Percentiles rank a stretch among this genome's conserved stretches.
phyloP scores from a whole-genome alignment of 345 rosid genomes.

The Laguncularia racemosa region DNA sequence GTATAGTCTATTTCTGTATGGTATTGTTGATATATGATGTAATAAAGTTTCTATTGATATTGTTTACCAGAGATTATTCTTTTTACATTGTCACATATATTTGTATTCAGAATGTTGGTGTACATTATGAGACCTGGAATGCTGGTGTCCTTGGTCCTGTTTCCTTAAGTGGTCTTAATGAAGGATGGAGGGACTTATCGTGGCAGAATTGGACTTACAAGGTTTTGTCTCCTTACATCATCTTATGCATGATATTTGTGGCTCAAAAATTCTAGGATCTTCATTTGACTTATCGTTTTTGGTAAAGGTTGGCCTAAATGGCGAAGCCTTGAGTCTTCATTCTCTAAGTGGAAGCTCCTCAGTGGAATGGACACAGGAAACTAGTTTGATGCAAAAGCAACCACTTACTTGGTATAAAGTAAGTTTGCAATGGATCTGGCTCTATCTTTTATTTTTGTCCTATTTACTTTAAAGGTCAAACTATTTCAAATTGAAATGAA shows the following conservation, averaged over 20 bases:
- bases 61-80: neutral
- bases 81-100: neutral
- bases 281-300: constrained; percentile 5
- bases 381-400: constrained; percentile 56
- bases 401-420: constrained; percentile 88
- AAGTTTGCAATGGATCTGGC: constrained; percentile 13
- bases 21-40: neutral
- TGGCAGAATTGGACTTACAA: constrained; percentile 19
- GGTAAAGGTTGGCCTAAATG: constrained; percentile 70
- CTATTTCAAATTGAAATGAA: too few species aligned
- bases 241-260: neutral
- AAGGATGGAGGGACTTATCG: constrained; percentile 18
- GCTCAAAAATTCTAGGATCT: constrained; percentile 1
- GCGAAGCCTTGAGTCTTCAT: constrained; percentile 76
- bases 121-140: constrained; percentile 18
- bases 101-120: constrained; percentile 16
- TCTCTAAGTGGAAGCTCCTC: constrained; percentile 65
- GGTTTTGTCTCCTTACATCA: neutral
- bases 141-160: constrained; percentile 19
- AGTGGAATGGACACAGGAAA: constrained; percentile 75
- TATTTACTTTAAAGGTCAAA: too few species aligned
- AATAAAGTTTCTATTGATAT: neutral
- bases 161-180: constrained; percentile 14
- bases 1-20: neutral
- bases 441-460: too few species aligned